Base-by-base conservation (phyloP, 345 rosid species). In the Eucalyptus erythrocorys region DNA sequence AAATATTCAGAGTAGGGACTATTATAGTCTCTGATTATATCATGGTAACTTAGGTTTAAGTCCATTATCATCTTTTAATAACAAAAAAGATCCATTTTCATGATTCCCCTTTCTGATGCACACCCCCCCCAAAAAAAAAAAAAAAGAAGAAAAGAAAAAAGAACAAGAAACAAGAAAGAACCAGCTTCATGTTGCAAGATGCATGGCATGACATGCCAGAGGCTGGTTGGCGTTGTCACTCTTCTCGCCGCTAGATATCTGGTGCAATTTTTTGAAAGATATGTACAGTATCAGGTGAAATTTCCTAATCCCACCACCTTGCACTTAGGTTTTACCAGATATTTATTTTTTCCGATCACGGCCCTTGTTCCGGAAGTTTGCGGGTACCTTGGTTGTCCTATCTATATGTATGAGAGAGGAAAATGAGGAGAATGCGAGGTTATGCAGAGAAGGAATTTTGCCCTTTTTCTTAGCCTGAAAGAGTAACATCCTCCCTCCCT, bases 121-220 rank as follows among this genome's bases (percentile, higher is more conserved):
- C 32, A 0, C 19, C 16, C 50, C 17, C 3, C 19, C 7, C 2
- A 2, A 2, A 3, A 15, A 15, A 49, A 50, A 3, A 27, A 59
- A 27, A 12, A 27, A 12, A 16, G 6, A 2, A 57, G 5, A 66
- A 17, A 16, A 66, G 5, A 17, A 71, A 4, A 17, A 4, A 32
- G 24, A 32, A 30, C 12, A 37, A 34, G 43, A 37, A 71, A 19
- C 80, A 71, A 71, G 81, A 71, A 71, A 37, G 81, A 71, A 71
- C 81, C 45, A 37, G 45, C 47, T 76, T 40, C 45, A 40, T 71
- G 81, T 17, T 37, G 43, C 82, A 37, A 37, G 82, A 24, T 40
- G 45, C 81, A 71, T 71, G 81, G 81, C 26, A 5, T 71, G 81
- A 37, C 81, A 37, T 76, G 82, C 47, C 47, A 76, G 27, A 21